These are phyloP conservation scores for Sequoiadendron giganteum DNA, from an alignment of 75 land plant species.

Conservation along the genomic window DNA sequence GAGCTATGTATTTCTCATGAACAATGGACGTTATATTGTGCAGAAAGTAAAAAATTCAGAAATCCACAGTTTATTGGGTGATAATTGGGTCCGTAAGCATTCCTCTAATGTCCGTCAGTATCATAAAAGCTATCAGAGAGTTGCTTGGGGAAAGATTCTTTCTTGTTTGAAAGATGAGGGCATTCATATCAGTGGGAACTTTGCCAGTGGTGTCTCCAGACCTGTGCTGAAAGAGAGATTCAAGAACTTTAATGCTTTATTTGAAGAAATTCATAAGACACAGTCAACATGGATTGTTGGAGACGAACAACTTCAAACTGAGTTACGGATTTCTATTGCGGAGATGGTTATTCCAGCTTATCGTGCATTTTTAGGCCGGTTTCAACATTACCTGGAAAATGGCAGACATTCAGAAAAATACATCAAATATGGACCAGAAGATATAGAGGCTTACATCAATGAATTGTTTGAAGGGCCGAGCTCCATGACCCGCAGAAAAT, in stretches of 20 bases:
- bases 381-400: conserved; percentile 46
- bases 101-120: conserved; percentile 60
- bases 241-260: conserved; percentile 69
- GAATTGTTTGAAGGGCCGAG: conserved; percentile 71
- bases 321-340: conserved; percentile 72
- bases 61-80: conserved; percentile 54
- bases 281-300: conserved; percentile 80
- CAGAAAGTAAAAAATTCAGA: conserved; percentile 75
- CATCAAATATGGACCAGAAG: conserved; percentile 79
- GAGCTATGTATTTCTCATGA: conserved; percentile 70
- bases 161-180: conserved; percentile 66
- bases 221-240: conserved; percentile 79
- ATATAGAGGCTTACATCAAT: conserved; percentile 67
- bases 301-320: conserved; percentile 80
- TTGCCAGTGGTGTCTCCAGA: conserved; percentile 37
- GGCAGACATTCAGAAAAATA: conserved; percentile 71
- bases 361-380: conserved; percentile 70
- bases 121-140: conserved; percentile 74
- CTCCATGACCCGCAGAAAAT: conserved; percentile 48
- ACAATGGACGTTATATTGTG: conserved; percentile 69
- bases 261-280: conserved; percentile 79
- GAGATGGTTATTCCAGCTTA: conserved; percentile 81
- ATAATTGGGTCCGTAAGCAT: conserved; percentile 54
- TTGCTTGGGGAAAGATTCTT: conserved; percentile 70
- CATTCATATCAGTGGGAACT: conserved; percentile 29